Conservation (phyloP, 306 rosid genomes). For the Vigna radiata region DNA sequence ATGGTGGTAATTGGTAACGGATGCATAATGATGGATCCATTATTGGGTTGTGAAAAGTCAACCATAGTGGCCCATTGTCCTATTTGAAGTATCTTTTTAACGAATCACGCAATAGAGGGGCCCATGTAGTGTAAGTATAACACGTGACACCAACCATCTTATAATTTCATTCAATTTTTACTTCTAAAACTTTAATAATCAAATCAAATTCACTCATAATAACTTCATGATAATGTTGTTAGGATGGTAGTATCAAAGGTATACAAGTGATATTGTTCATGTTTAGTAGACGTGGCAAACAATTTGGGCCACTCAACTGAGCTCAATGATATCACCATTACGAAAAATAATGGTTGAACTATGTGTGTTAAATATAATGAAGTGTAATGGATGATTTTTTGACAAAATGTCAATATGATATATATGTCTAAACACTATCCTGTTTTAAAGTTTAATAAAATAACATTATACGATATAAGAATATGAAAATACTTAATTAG, state of each 20-base stretch:
- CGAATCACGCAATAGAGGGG: constrained; percentile 28
- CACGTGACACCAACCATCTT: constrained; percentile 11
- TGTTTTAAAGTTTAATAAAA: too few relatives aligned
- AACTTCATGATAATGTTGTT: too few relatives aligned
- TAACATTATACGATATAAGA: too few relatives aligned
- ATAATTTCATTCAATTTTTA: background rate
- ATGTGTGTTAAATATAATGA: background rate
- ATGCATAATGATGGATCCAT: constrained; percentile 43
- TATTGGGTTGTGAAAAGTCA: constrained; percentile 46
- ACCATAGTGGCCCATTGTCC: constrained; percentile 28
- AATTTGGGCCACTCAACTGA: too few relatives aligned
- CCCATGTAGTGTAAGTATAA: constrained; percentile 36
- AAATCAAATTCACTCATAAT: too few relatives aligned
- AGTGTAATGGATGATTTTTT: background rate
- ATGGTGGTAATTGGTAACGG: constrained; percentile 29
- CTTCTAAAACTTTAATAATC: too few relatives aligned
- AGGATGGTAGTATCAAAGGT: background rate
- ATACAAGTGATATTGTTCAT: too few relatives aligned
- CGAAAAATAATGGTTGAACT: background rate
- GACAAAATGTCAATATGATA: too few relatives aligned
- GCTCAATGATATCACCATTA: too few relatives aligned
- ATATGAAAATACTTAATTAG: too few relatives aligned
- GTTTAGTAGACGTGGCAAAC: background rate
- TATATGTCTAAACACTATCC: too few relatives aligned
- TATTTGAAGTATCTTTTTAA: background rate